These are phyloP conservation scores for Mycena floridula DNA, from an alignment of 768 basidiomycete genomes.

Conservation along the genomic window DNA sequence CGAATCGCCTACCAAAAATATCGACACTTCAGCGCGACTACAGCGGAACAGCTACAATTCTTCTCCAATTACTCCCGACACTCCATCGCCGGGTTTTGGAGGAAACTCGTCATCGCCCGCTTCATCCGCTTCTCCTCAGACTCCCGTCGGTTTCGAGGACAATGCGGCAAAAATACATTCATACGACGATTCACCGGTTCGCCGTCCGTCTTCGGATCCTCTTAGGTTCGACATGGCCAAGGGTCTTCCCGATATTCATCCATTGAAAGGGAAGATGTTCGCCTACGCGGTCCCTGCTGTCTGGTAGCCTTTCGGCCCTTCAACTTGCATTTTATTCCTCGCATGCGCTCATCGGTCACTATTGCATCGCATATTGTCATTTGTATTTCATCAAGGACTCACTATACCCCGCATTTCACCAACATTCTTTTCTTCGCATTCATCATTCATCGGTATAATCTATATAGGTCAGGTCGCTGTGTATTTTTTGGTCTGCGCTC, in stretches of 20 bases:
- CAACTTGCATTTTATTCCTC: constrained; percentile 15
- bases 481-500: not conserved
- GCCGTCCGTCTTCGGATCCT: constrained; percentile 8
- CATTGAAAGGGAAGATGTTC: constrained; percentile 57
- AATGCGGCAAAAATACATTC: constrained; percentile 43
- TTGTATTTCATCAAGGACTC: constrained; percentile 5
- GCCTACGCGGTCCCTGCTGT: constrained; percentile 54
- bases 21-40: constrained; percentile 7
- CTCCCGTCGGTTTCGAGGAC: constrained; percentile 48
- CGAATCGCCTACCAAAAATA: constrained; percentile 25
- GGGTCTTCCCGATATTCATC: constrained; percentile 28
- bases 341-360: constrained; percentile 11
- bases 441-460: constrained; percentile 1
- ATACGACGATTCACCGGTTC: constrained; percentile 30
- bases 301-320: constrained; percentile 43
- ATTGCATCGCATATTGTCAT: constrained; percentile 1
- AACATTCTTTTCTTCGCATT: constrained; percentile 9
- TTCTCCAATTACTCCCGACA: constrained; percentile 36
- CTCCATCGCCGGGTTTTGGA: constrained; percentile 48
- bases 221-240: constrained; percentile 28
- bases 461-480: not conserved
- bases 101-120: constrained; percentile 48
- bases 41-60: constrained; percentile 13
- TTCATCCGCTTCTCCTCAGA: constrained; percentile 56
- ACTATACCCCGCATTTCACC: constrained; percentile 7